Conservation (phyloP, 2,329 filamentous ascomycete genomes). For the Colletotrichum cuscutae region DNA sequence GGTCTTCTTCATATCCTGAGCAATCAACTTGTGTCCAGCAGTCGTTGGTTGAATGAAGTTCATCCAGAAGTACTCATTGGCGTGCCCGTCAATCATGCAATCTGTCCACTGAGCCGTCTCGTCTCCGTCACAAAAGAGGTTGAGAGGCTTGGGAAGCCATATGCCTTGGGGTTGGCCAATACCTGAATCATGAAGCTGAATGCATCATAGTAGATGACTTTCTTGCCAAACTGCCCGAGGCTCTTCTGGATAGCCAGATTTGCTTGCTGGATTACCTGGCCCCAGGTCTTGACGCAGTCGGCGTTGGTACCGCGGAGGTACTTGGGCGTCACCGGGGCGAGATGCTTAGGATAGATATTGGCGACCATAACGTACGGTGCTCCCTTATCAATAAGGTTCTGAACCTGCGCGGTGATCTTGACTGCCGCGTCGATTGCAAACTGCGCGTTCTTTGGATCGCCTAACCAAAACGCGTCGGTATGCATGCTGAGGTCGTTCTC, state of each 20-base stretch:
- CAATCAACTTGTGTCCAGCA: conserved; percentile 12
- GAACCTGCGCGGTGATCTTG: neutral
- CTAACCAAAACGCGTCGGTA: conserved; percentile 12
- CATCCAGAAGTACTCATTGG: conserved; percentile 22
- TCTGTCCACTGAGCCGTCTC: neutral
- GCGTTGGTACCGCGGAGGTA: neutral
- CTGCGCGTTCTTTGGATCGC: conserved; percentile 6
- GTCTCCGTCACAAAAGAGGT: neutral
- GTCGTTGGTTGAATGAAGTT: conserved; percentile 19
- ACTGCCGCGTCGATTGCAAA: conserved; percentile 3
- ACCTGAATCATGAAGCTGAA: neutral
- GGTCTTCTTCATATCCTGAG: neutral
- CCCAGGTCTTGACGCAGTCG: neutral
- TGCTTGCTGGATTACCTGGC: neutral
- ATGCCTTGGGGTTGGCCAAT: neutral
- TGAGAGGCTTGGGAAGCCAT: neutral
- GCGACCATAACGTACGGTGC: neutral
- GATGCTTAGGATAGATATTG: neutral
- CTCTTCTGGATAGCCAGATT: neutral
- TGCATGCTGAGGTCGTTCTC: conserved; percentile 13
- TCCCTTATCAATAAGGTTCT: neutral
- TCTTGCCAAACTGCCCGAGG: neutral
- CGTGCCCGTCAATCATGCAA: neutral
- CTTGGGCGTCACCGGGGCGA: neutral
- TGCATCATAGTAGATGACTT: neutral